phyloP scores from a whole-genome alignment of 805 yeast genomes.

The Pichia heedii region DNA sequence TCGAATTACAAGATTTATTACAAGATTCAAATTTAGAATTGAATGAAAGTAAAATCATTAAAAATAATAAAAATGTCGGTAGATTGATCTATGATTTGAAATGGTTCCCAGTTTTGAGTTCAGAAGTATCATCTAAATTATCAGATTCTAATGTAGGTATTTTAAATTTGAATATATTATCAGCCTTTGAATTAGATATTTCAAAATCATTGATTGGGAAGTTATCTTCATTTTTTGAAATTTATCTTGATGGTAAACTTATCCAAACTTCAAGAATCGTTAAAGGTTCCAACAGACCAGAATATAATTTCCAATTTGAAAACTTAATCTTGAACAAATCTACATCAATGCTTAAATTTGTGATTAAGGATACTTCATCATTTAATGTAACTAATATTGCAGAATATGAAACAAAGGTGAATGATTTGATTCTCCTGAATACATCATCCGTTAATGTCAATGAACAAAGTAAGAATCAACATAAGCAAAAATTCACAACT shows the following conservation, averaged over 20 bases:
- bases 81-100: slow-evolving; percentile 46
- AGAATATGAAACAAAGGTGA: slow-evolving; percentile 38
- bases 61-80: slow-evolving; percentile 51
- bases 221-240: slow-evolving; percentile 60
- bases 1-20: slow-evolving; percentile 50
- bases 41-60: slow-evolving; percentile 34
- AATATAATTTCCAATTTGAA: slow-evolving; percentile 60
- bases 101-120: slow-evolving; percentile 39
- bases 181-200: slow-evolving; percentile 49
- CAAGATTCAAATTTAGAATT: slow-evolving; percentile 42
- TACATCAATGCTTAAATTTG: slow-evolving; percentile 42
- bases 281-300: slow-evolving; percentile 62
- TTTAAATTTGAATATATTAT: slow-evolving; percentile 51
- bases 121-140: slow-evolving; percentile 30
- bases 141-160: slow-evolving; percentile 69
- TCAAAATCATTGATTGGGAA: slow-evolving; percentile 42
- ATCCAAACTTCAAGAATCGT: slow-evolving; percentile 52
- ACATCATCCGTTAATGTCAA: slow-evolving; percentile 16
- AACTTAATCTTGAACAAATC: slow-evolving; percentile 53
- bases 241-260: slow-evolving; percentile 48
- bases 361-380: slow-evolving; percentile 53
- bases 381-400: slow-evolving; percentile 42
- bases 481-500: slow-evolving; percentile 33
- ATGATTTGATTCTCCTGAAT: slow-evolving; percentile 40
- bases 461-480: slow-evolving; percentile 39